These are phyloP conservation scores for Solioccasus polychromus DNA, from an alignment of 768 basidiomycete genomes.

Conservation along the genomic window DNA sequence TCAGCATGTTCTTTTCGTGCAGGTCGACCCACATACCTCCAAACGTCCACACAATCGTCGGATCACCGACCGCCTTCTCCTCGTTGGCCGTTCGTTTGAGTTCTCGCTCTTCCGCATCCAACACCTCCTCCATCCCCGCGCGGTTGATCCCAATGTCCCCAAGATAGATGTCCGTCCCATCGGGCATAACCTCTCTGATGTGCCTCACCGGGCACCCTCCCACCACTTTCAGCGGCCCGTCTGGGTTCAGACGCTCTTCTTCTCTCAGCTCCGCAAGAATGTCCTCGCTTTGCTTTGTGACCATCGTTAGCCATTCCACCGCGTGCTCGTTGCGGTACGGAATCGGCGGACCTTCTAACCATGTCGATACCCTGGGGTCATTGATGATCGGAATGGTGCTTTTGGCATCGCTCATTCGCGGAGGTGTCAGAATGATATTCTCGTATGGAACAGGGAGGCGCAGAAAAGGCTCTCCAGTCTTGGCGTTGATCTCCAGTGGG, in stretches of 20 bases:
- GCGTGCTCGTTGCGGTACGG: conserved; percentile 51
- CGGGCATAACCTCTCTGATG: conserved; percentile 52
- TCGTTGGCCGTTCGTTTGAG: conserved; percentile 41
- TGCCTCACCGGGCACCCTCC: conserved; percentile 46
- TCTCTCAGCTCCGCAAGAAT: conserved; percentile 20
- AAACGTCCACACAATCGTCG: conserved; percentile 56
- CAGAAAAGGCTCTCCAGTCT: conserved; percentile 53
- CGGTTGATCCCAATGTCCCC: conserved; percentile 37
- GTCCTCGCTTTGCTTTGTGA: conserved; percentile 18
- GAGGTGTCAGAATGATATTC: conserved; percentile 58
- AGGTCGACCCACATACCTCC: conserved; percentile 44
- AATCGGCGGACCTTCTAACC: conserved; percentile 47
- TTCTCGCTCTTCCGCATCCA: conserved; percentile 37
- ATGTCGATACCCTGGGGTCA: conserved; percentile 44
- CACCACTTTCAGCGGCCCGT: conserved; percentile 33
- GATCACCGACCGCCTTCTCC: conserved; percentile 44
- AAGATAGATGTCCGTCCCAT: conserved; percentile 52
- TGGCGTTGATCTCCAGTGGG: conserved; percentile 41
- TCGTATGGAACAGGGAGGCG: conserved; percentile 49
- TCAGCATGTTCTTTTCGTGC: background rate
- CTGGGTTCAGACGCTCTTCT: conserved; percentile 14
- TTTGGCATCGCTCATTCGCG: conserved; percentile 44
- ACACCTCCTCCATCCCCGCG: conserved; percentile 25
- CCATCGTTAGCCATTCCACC: conserved; percentile 32
- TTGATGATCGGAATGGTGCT: conserved; percentile 42